Evolutionary conservation across 129 eudicot species (phyloP).

Genomic region (Flaveria ramosissima): DNA sequence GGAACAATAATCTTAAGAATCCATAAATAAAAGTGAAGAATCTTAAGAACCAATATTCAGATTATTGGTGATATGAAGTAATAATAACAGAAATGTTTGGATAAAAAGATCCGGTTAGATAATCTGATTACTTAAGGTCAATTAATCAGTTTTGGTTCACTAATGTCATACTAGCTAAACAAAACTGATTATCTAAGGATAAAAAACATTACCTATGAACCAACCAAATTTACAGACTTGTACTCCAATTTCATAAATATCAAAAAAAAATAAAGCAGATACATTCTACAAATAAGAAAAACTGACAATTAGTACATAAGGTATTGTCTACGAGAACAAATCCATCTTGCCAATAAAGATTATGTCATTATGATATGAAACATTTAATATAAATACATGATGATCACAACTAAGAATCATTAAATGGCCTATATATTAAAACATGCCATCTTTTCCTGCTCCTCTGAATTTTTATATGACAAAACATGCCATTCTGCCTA

Average conservation of each 20-base stretch:
- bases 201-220: background rate
- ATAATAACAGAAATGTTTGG: background rate
- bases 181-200: background rate
- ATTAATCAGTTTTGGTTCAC: background rate
- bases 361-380: background rate
- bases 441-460: background rate
- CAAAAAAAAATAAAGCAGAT: background rate
- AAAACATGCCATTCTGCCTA: background rate
- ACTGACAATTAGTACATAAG: background rate
- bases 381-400: background rate
- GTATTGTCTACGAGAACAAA: background rate
- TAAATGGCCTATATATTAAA: background rate
- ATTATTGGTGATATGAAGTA: background rate
- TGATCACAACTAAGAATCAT: background rate
- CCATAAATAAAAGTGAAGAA: background rate
- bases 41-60: background rate
- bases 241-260: background rate
- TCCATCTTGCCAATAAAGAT: background rate
- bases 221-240: background rate
- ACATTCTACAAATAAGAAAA: background rate
- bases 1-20: background rate
- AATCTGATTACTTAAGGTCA: background rate
- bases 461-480: background rate
- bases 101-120: background rate
- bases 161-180: background rate